These are phyloP conservation scores for Fennellomyces sp. DNA, from an alignment of 371 early-diverging fungal genomes.

Conservation along the genomic window DNA sequence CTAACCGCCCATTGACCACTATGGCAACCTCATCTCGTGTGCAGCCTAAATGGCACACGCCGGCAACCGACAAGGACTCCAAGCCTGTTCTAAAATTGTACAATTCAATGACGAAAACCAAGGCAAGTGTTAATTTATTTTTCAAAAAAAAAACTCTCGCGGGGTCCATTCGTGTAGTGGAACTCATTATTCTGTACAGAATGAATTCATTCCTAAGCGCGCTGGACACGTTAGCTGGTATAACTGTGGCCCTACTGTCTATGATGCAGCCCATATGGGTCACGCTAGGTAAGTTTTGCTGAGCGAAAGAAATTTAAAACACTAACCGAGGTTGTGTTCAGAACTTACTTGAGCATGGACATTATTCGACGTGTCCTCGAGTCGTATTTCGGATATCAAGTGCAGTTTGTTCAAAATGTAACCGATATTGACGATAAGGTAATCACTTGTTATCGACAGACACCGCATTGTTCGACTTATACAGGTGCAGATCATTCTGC, in stretches of 20 bases:
- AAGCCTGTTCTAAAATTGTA: slow-evolving; percentile 62
- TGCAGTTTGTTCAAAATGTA: slow-evolving; percentile 98
- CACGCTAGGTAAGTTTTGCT: slow-evolving; percentile 78
- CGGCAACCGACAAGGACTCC: slow-evolving; percentile 12
- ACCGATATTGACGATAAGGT: slow-evolving; percentile 99
- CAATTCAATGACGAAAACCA: slow-evolving; percentile 81
- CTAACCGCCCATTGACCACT: not conserved
- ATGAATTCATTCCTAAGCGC: slow-evolving; percentile 81
- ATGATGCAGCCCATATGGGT: slow-evolving; percentile 98
- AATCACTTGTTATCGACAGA: too few relatives aligned
- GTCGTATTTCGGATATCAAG: slow-evolving; percentile 97
- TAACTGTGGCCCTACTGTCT: slow-evolving; percentile 99
- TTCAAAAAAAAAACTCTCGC: not conserved
- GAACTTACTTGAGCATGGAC: slow-evolving; percentile 97
- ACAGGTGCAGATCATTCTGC: slow-evolving; percentile 92
- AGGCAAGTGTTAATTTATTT: slow-evolving; percentile 46
- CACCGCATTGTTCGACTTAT: too few relatives aligned
- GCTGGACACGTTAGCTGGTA: slow-evolving; percentile 94
- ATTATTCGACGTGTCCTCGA: slow-evolving; percentile 94
- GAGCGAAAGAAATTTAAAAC: not conserved
- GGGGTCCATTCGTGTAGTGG: not conserved
- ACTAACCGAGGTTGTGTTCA: slow-evolving; percentile 10
- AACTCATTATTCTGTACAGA: slow-evolving; percentile 50
- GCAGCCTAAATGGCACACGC: slow-evolving; percentile 48
- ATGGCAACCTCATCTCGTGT: slow-evolving; percentile 3